Conservation (phyloP, 2,329 filamentous ascomycete species). For the Xylariaceae sp. region DNA sequence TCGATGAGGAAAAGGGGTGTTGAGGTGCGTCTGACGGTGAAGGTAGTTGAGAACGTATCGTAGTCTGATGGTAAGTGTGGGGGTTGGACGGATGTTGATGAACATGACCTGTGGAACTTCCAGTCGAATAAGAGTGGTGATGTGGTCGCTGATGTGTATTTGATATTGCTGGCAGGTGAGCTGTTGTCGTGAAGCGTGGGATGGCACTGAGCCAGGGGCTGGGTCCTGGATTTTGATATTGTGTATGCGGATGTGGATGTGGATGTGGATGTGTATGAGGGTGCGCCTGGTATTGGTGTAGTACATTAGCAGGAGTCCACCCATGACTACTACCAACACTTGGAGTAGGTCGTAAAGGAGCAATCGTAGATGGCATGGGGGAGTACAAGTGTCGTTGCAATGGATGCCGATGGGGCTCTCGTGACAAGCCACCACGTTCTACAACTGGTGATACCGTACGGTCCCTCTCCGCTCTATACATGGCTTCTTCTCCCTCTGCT, state of each 20-base stretch:
- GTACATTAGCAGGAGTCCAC: conserved; percentile 29
- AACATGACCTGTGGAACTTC: too few relatives aligned
- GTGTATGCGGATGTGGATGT: conserved; percentile 10
- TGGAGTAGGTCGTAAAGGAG: conserved; percentile 17
- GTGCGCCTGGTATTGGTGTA: conserved; percentile 9
- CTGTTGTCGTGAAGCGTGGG: conserved; percentile 34
- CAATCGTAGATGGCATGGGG: conserved; percentile 16
- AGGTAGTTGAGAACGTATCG: conserved; percentile 2
- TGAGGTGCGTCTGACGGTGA: conserved; percentile 5
- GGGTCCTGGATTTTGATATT: conserved; percentile 25
- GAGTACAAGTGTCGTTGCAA: conserved; percentile 20
- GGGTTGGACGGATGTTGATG: too few relatives aligned
- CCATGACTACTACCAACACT: conserved; percentile 15
- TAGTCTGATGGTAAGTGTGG: not conserved
- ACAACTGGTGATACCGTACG: conserved; percentile 30
- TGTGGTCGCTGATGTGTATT: conserved; percentile 2
- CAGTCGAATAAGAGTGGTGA: conserved; percentile 3
- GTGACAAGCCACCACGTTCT: conserved; percentile 20
- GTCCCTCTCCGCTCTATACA: conserved; percentile 41
- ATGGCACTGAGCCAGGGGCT: conserved; percentile 44
- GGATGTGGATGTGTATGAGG: conserved; percentile 12
- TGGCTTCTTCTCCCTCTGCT: conserved; percentile 28
- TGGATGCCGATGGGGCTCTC: conserved; percentile 7
- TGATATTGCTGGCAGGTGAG: conserved; percentile 12
- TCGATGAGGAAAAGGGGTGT: not conserved